Conservation (phyloP, 2,329 filamentous ascomycete species). For the Cytospora leucostoma region DNA sequence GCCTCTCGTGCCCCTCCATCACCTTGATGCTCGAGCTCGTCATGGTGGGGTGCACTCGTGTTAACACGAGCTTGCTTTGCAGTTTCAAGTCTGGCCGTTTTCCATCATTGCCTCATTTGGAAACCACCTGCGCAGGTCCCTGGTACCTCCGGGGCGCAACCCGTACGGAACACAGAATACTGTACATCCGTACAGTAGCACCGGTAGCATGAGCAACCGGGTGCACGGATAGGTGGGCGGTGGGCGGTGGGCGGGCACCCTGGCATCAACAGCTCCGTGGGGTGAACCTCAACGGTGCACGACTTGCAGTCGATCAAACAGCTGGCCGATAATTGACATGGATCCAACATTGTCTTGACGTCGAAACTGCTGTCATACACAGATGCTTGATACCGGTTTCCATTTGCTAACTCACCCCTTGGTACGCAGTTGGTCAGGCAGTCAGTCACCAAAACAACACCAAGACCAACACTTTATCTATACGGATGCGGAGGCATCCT, state of each 20-base stretch:
- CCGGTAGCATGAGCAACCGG: background rate
- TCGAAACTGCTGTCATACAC: background rate
- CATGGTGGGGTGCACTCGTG: conserved; percentile 19
- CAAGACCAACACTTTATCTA: background rate
- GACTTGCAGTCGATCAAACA: background rate
- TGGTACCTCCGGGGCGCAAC: background rate
- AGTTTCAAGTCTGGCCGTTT: background rate
- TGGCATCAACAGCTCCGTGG: background rate
- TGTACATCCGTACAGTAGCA: too few relatives aligned
- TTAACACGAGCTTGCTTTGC: conserved; percentile 18
- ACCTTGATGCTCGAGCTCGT: conserved; percentile 1
- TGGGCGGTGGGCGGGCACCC: too few relatives aligned
- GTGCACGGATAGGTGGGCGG: too few relatives aligned
- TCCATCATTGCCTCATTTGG: conserved; percentile 1
- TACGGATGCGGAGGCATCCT: background rate
- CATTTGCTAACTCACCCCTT: background rate
- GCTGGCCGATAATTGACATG: background rate
- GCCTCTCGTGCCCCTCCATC: background rate
- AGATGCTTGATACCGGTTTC: background rate
- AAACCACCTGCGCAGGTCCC: background rate
- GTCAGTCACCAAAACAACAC: background rate
- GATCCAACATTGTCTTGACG: background rate
- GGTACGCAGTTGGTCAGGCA: background rate
- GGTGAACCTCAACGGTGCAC: background rate
- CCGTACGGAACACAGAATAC: background rate